Evolutionary conservation across 2,329 filamentous ascomycete genomes (phyloP).

Genomic region (Colletotrichum agaves): DNA sequence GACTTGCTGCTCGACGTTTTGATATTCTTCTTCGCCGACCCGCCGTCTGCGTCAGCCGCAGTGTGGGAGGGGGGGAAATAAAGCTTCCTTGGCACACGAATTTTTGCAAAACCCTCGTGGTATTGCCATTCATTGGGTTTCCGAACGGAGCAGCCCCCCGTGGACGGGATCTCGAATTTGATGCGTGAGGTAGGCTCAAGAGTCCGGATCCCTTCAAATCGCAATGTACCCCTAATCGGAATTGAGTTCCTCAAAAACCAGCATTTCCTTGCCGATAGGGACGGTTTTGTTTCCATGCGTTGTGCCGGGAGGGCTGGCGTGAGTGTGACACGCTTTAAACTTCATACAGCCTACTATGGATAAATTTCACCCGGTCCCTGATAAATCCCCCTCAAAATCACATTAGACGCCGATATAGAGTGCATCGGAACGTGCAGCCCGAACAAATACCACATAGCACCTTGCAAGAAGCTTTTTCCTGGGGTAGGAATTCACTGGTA

Average conservation of each 20-base stretch:
- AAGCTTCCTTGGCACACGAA: slow-evolving; percentile 32
- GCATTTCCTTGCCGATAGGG: slow-evolving; percentile 1
- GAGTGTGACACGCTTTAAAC: slow-evolving; percentile 21
- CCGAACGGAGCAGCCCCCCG: background rate
- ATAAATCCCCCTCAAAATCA: slow-evolving; percentile 16
- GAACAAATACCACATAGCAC: slow-evolving; percentile 14
- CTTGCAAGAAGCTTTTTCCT: background rate
- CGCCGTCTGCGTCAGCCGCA: background rate
- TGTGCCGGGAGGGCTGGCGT: background rate
- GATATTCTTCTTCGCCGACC: background rate
- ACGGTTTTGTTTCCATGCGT: background rate
- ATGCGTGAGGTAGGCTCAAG: too few species aligned
- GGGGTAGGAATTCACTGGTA: background rate
- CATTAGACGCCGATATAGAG: background rate
- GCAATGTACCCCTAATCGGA: background rate
- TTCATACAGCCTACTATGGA: slow-evolving; percentile 34
- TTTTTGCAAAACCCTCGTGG: background rate
- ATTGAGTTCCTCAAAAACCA: background rate
- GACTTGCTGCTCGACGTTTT: background rate
- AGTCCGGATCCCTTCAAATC: background rate
- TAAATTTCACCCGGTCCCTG: slow-evolving; percentile 15
- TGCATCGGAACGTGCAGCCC: slow-evolving; percentile 25
- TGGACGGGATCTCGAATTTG: too few species aligned
- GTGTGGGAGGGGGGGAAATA: background rate
- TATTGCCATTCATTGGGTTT: background rate